Evolutionary conservation across 2,329 filamentous ascomycete species (phyloP).

Genomic region (Claviceps quebecensis): DNA sequence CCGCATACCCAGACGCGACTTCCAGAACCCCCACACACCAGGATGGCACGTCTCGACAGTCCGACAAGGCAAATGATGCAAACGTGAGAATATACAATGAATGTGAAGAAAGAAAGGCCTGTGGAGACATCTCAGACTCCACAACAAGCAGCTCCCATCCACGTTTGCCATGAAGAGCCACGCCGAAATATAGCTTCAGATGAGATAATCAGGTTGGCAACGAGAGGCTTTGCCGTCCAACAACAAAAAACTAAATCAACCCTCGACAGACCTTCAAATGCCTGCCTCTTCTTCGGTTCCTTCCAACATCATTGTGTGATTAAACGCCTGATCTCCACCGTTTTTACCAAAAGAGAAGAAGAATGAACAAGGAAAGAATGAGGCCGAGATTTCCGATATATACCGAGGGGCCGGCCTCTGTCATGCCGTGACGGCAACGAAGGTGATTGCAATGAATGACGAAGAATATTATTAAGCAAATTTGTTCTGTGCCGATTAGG

Average conservation of each 20-base stretch:
- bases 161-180: background rate
- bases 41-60: background rate
- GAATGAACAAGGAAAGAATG: background rate
- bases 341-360: background rate
- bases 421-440: conserved; percentile 17
- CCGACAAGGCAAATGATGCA: background rate
- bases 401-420: conserved; percentile 6
- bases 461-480: conserved; percentile 22
- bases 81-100: conserved; percentile 2
- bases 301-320: background rate
- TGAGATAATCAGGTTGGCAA: background rate
- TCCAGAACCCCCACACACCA: background rate
- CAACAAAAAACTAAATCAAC: background rate
- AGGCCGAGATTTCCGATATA: conserved; percentile 1
- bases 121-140: background rate
- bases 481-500: background rate
- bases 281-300: background rate
- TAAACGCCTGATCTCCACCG: background rate
- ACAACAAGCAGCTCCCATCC: background rate
- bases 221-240: background rate
- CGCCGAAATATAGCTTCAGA: background rate
- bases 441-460: conserved; percentile 23
- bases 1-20: background rate
- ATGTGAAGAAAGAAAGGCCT: background rate
- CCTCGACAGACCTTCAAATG: no score